phyloP scores from a whole-genome alignment of 768 basidiomycete genomes.

The Mycena capillaripes region DNA sequence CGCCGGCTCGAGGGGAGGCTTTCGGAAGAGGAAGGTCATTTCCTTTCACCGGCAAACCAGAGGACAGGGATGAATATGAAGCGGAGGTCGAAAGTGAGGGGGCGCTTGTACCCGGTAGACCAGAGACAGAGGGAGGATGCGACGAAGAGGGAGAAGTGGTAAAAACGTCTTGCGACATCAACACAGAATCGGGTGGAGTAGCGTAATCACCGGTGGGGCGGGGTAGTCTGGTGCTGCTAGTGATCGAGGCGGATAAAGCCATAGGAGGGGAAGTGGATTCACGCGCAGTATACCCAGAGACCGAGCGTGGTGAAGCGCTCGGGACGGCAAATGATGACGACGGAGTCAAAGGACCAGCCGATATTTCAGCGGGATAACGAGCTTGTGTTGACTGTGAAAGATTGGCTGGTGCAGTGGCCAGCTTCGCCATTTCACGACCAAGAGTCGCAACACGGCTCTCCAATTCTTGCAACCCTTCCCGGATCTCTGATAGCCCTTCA shows the following conservation, averaged over 20 bases:
- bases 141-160: slow-evolving; percentile 66
- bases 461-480: slow-evolving; percentile 79
- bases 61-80: slow-evolving; percentile 47
- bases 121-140: slow-evolving; percentile 64
- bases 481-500: slow-evolving; percentile 61
- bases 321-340: slow-evolving; percentile 46
- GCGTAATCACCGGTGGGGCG: slow-evolving; percentile 90
- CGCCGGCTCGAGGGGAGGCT: slow-evolving; percentile 46
- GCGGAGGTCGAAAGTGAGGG: slow-evolving; percentile 30
- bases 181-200: slow-evolving; percentile 66
- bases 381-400: slow-evolving; percentile 43
- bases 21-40: slow-evolving; percentile 49
- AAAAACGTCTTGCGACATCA: slow-evolving; percentile 51
- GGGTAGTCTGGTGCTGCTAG: slow-evolving; percentile 72
- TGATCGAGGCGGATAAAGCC: slow-evolving; percentile 59
- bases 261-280: slow-evolving; percentile 78
- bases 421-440: slow-evolving; percentile 84
- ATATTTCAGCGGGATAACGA: slow-evolving; percentile 31
- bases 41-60: slow-evolving; percentile 36
- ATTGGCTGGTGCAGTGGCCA: slow-evolving; percentile 66
- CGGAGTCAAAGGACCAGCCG: slow-evolving; percentile 34
- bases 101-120: slow-evolving; percentile 53
- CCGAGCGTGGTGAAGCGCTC: slow-evolving; percentile 46
- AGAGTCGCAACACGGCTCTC: slow-evolving; percentile 82
- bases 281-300: slow-evolving; percentile 58